Evolutionary conservation across 306 rosid species (phyloP), one percentile per base, ranked within the genome.

Genomic region (Citrullus amarus): DNA sequence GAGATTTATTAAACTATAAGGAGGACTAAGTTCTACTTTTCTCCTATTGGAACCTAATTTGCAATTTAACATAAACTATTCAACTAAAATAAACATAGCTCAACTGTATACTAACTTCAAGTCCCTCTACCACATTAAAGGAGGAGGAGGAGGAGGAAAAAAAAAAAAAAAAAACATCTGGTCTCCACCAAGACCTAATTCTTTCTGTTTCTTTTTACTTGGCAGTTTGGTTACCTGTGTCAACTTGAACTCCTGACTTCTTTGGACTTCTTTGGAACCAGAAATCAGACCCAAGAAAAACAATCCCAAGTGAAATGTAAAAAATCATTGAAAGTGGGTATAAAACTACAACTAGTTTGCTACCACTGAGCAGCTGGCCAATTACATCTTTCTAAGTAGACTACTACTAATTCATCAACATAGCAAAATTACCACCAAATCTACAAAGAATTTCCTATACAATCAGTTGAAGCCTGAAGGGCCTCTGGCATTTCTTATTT

Each of bases 371-470:
- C 41, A 60, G 18, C 67, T 28, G 13, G 36, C 39, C 39, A 60
- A 32, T 63, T 28, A 63, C 71, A 67, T 41, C 54, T 68, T 68
- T 6, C 32, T 18, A 46, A 22, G 46, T 18, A 43, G 28, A 70
- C 57, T 53, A 6, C 57, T 15, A 16, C 58, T 46, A 70, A 12
- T 41, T 44, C 18, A 39, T n/a, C 20, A 72, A 30, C 20, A 72
- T 16, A 54, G 46, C 4, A 72, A 30, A 16, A 50, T 28, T 8
- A 50, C 46, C 46, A 73, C 62, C 46, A 53, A 53, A 53, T 74
- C 78, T 74, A 74, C 62, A 51, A 74, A 51, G 62, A 51, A 74
- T 74, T 74, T 74, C 48, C 62, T 74, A 48, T 74, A 74, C 78
- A 74, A 30, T 74, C 62, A 74, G 17, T 51, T 22, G 22, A 22